A percentile compares a stretch with the other conserved stretches of the same genome.
These are phyloP conservation scores for Aethionema arabicum DNA, from an alignment of 345 rosid species.

Conservation along the genomic window DNA sequence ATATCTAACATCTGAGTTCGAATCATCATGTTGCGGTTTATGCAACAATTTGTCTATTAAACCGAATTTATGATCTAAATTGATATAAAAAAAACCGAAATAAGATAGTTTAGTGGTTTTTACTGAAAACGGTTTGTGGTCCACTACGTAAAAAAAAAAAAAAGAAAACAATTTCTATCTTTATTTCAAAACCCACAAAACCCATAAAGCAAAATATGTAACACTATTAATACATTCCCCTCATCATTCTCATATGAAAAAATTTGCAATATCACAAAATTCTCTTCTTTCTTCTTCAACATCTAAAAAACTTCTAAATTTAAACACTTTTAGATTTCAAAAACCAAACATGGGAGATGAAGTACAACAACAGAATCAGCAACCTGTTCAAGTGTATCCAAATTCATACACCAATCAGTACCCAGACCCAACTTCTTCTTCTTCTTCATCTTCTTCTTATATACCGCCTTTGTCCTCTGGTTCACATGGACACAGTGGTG, in stretches of 20 bases:
- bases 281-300: background rate
- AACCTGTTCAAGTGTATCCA: constrained; percentile 55
- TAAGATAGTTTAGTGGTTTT: no score
- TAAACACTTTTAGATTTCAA: constrained; percentile 3
- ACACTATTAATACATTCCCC: constrained; percentile 28
- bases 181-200: constrained; percentile 26
- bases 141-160: no score
- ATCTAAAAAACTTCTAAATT: constrained; percentile 3
- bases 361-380: constrained; percentile 35
- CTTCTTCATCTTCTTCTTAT: constrained; percentile 22
- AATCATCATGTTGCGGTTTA: no score
- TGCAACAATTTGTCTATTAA: no score
- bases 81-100: no score
- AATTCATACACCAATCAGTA: constrained; percentile 35
- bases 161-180: no score
- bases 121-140: no score
- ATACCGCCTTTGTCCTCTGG: constrained; percentile 37
- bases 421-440: constrained; percentile 29
- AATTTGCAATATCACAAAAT: constrained; percentile 18
- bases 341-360: constrained; percentile 29
- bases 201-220: constrained; percentile 14
- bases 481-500: constrained; percentile 40
- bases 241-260: constrained; percentile 1
- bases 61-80: no score
- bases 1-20: no score